Evolutionary conservation across 148 eudicot genomes (phyloP), one percentile per base, ranked within the genome.

Genomic region (Silene latifolia): DNA sequence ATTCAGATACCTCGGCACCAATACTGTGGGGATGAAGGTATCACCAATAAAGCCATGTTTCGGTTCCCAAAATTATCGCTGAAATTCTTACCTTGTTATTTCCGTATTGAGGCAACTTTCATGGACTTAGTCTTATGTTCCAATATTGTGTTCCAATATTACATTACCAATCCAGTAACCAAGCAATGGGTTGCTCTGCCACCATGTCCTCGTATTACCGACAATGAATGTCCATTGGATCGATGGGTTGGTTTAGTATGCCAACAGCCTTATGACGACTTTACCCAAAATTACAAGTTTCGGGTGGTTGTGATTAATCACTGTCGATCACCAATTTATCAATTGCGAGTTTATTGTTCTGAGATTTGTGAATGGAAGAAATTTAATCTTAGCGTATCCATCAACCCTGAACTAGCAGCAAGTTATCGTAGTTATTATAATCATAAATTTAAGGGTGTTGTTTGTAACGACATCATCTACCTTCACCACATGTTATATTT

Each of bases 131-230:
- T 48, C 54, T 48, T 48, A 48, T 48, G 54, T 48, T 48, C 54
- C 54, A 1, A 11, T 48, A 3, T 0, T 5, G 39, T 2, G 2
- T 27, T 1, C 4, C 39, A 5, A 4, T 35, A 35, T 58, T 58
- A 58, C 62, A 19, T 58, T 58, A 5, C 62, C 8, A 58, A 58
- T n/a, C 62, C 23, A 14, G 7, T 58, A 58, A 58, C 62, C 20
- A 58, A n/a, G 62, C 62, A 58, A 58, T 58, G 62, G 62, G 19
- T 58, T 58, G 62, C 62, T 58, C 20, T 58, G 62, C 62, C 23
- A 7, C 62, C 62, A 27, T 27, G 29, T n/a, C n/a, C n/a, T n/a
- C n/a, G n/a, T n/a, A n/a, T n/a, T n/a, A n/a, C n/a, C n/a, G n/a
- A n/a, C n/a, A n/a, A n/a, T n/a, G n/a, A n/a, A n/a, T n/a, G n/a